phyloP scores from a whole-genome alignment of 1,284 basidiomycete genomes.

The Puccinia hordei region DNA sequence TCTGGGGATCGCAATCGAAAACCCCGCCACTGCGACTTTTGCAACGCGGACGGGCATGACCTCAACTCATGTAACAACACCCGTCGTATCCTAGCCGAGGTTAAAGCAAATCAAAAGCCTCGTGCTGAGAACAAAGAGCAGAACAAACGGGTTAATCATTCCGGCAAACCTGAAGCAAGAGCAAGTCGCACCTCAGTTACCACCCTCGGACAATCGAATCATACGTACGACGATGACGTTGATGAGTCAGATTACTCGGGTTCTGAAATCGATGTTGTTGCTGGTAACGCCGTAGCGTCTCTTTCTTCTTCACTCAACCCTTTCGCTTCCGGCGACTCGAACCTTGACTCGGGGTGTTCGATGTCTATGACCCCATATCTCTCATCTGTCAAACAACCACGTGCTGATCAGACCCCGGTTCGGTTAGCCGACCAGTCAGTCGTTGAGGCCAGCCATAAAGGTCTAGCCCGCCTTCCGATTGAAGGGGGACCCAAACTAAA shows the following conservation, averaged over 20 bases:
- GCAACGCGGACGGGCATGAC: slow-evolving; percentile 17
- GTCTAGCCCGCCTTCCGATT: neutral
- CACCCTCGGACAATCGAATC: neutral
- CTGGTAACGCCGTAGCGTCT: neutral
- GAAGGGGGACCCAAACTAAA: neutral
- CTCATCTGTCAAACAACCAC: neutral
- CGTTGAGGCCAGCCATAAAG: neutral
- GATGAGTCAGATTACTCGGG: slow-evolving; percentile 2
- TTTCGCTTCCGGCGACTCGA: neutral
- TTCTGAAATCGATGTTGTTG: neutral
- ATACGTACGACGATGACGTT: neutral
- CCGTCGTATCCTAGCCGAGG: no score
- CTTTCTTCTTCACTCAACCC: neutral
- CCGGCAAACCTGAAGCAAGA: neutral
- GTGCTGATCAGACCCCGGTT: no score
- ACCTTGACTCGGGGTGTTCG: slow-evolving; percentile 24
- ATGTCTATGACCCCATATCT: slow-evolving; percentile 28
- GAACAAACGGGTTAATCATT: no score
- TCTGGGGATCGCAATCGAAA: no score
- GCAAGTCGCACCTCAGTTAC: neutral
- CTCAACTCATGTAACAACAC: no score
- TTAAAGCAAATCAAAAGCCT: no score
- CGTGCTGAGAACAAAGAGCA: neutral
- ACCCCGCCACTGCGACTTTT: slow-evolving; percentile 28
- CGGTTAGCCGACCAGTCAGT: slow-evolving; percentile 2